Percentiles rank a stretch among this genome's conserved stretches.
phyloP scores from a whole-genome alignment of 2,329 filamentous ascomycete species.

The Biscogniauxia sp. region DNA sequence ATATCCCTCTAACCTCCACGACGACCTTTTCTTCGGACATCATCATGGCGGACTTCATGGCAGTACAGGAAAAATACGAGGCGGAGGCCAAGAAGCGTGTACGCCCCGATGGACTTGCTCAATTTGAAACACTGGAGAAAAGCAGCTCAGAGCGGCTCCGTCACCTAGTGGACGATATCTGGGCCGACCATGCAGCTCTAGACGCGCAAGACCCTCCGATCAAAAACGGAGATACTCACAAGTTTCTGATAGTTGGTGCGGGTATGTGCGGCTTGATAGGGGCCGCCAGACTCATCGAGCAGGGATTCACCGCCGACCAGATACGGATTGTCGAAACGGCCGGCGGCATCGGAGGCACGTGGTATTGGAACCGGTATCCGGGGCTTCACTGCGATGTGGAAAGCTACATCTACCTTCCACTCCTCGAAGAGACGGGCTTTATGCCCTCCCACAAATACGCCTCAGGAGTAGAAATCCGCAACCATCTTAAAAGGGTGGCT shows the following conservation, averaged over 20 bases:
- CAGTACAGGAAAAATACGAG: slow-evolving; percentile 27
- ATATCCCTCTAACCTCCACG: too few relatives aligned
- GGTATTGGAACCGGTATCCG: slow-evolving; percentile 53
- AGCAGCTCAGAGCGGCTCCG: slow-evolving; percentile 29
- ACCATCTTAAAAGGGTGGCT: slow-evolving; percentile 44
- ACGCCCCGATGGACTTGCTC: slow-evolving; percentile 26
- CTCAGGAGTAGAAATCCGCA: slow-evolving; percentile 38
- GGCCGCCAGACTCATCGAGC: slow-evolving; percentile 34
- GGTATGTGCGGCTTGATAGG: slow-evolving; percentile 26
- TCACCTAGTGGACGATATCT: slow-evolving; percentile 29
- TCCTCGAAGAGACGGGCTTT: slow-evolving; percentile 59
- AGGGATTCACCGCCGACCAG: slow-evolving; percentile 35
- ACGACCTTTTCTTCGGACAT: too few relatives aligned
- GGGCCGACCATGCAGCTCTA: slow-evolving; percentile 30
- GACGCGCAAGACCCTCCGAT: slow-evolving; percentile 25
- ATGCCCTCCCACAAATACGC: slow-evolving; percentile 49
- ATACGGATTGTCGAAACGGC: slow-evolving; percentile 42
- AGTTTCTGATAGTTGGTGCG: slow-evolving; percentile 31
- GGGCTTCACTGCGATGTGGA: slow-evolving; percentile 58
- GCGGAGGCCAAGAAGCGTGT: slow-evolving; percentile 30
- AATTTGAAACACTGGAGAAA: slow-evolving; percentile 23
- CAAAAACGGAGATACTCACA: slow-evolving; percentile 21
- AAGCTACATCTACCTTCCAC: slow-evolving; percentile 57
- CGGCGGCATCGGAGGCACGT: slow-evolving; percentile 48
- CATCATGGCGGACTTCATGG: slow-evolving; percentile 24